Evolutionary conservation across 2,329 filamentous ascomycete genomes (phyloP), one percentile per base, ranked within the genome.

Genomic region (Xylaria sp.): DNA sequence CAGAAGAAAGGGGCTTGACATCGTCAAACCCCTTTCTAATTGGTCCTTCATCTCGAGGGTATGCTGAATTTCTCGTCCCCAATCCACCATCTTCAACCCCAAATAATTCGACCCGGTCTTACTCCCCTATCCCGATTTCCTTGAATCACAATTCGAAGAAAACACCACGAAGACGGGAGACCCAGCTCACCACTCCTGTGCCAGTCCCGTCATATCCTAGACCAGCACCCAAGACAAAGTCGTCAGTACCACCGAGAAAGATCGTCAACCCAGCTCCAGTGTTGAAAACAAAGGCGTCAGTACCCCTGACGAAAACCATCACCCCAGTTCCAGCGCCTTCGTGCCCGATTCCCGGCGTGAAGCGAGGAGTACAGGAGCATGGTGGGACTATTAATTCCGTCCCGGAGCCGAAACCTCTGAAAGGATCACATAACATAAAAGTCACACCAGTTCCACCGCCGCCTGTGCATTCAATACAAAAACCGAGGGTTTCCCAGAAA

Each of bases 101-200:
- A 17, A n/a, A 33, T 51, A 47, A 66, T 45, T 27, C 39, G 51
- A 20, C 33, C 44, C 60, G 31, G 44, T 55, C 29, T 49, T 10
- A 17, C 3, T 25, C 61, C 45, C 36, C 68, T 27, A 25, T 67
- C 47, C 71, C 71, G 20, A 60, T 69, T 44, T 66, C 66, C 39
- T 62, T 70, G 9, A 66, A 20, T 44, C 38, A 53, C 29, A 66
- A 44, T 55, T 42, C 36, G 13, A 70, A 55, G 61, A 63, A 63
- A 36, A 31, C 27, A 50, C 17, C 17, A 25, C 68, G 20, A 17
- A 53, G 51, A 38, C 49, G 27, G 44, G 63, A 51, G 17, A 45
- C 55, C 33, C 53, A 69, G 68, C 65, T 70, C 62, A 69, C 57
- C 45, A 61, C 56, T 58, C 62, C 62, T 59, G 57, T 69, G 33